Evolutionary conservation across 2,329 filamentous ascomycete genomes (phyloP), one percentile per base, ranked within the genome.

Genomic region (Beauveria bassiana): DNA sequence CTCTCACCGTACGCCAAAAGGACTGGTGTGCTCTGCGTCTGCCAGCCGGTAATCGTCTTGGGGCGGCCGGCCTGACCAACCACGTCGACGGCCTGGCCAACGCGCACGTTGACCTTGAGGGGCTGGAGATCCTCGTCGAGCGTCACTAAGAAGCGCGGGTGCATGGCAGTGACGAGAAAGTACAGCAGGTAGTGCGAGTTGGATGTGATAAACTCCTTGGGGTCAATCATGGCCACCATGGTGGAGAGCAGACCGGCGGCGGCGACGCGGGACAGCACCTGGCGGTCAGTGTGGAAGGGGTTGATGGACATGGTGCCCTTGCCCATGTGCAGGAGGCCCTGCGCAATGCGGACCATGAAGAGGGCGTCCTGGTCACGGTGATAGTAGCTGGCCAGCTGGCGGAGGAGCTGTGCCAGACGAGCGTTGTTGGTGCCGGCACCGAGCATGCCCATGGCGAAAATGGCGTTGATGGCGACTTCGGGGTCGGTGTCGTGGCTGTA

Each of bases 401-500:
- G 84, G 46, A 99, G 85, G 56, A 99, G 83, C 77, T 99, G 95
- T 58, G 95, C 96, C 68, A 99, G 79, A 77, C 95, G 89, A 54
- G 95, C 96, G 72, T 99, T 99, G 82, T 99, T 99, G 60, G 95
- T 99, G 69, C 95, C 95, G 2, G 95, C 95, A 69, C 95, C 95
- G 43, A 96, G 83, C 63, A 99, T 87, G 76, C 95, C 95, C 95
- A 99, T 99, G 67, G 95, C 93, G 71, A 99, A 99, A 72, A 99
- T 99, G 70, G 95, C 92, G 72, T 98, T 99, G 75, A 99, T 90
- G 45, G 95, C 95, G 52, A 99, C 95, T 70, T 99, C 95, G 65
- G 93, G 96, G 77, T 99, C 95, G 68, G 95, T 99, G 79, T 99
- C 95, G 83, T 99, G 95, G 66, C 90, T 96, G 82, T 99, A 99